Conservation (phyloP, 495 filamentous ascomycete species). For the Apiosordaria backusii region DNA sequence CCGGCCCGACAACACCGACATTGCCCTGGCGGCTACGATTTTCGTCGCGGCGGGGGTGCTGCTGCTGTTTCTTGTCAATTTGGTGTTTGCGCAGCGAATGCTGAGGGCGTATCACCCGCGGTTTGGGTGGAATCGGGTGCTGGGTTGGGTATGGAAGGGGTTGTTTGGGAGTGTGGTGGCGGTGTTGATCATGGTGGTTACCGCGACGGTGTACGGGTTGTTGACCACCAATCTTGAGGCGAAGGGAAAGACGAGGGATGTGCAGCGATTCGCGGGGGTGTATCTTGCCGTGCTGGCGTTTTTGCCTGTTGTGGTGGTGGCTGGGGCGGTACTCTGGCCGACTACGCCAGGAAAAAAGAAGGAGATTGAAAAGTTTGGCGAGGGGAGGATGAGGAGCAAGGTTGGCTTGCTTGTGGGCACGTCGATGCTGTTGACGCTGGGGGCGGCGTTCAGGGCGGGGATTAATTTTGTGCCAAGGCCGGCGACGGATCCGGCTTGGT, state of each 20-base stretch:
- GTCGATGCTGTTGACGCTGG: slow-evolving; percentile 57
- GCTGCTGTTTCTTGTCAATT: slow-evolving; percentile 72
- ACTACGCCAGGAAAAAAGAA: slow-evolving; percentile 26
- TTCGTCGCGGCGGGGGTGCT: slow-evolving; percentile 73
- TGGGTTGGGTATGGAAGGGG: slow-evolving; percentile 47
- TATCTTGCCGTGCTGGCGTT: slow-evolving; percentile 69
- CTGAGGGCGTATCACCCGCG: slow-evolving; percentile 64
- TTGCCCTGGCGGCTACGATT: slow-evolving; percentile 70
- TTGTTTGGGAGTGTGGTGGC: slow-evolving; percentile 58
- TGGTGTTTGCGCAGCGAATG: slow-evolving; percentile 73
- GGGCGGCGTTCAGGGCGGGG: slow-evolving; percentile 66
- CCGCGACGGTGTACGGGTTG: slow-evolving; percentile 56
- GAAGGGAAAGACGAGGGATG: slow-evolving; percentile 51
- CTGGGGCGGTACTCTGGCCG: slow-evolving; percentile 45
- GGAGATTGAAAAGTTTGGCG: slow-evolving; percentile 63
- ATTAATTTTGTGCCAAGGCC: slow-evolving; percentile 56
- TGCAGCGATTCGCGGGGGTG: slow-evolving; percentile 63
- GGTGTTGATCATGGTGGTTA: slow-evolving; percentile 67
- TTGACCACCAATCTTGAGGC: slow-evolving; percentile 58
- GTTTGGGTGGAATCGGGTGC: slow-evolving; percentile 58
- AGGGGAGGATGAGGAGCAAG: slow-evolving; percentile 63
- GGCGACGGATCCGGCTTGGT: slow-evolving; percentile 57
- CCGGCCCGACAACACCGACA: slow-evolving; percentile 39
- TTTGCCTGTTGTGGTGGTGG: slow-evolving; percentile 56
- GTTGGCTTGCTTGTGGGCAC: slow-evolving; percentile 56